Evolutionary conservation across 768 basidiomycete genomes (phyloP).

Genomic region (Kondoa malvinella): DNA sequence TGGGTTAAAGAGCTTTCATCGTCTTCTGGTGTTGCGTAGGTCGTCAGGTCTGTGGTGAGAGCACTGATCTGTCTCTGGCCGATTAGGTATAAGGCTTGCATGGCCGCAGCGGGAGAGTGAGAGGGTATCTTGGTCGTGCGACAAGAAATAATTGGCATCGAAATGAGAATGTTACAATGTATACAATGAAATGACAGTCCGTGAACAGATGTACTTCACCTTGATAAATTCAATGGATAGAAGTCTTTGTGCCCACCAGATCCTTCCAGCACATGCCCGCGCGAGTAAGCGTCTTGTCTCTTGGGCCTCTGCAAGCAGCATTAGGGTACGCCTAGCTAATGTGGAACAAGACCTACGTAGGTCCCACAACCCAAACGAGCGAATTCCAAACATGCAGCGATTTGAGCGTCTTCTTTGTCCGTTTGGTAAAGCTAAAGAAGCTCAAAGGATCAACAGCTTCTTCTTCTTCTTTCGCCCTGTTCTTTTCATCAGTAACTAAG

Average conservation of each 20-base stretch:
- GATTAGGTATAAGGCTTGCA: slow-evolving; percentile 1
- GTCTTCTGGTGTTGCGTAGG: not conserved
- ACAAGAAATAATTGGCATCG: not conserved
- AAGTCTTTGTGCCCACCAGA: not conserved
- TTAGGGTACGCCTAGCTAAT: not conserved
- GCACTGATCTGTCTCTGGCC: not conserved
- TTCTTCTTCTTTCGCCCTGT: not conserved
- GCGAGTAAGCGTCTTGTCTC: not conserved
- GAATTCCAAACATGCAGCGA: not conserved
- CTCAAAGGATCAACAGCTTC: not conserved
- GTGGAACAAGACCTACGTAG: not conserved
- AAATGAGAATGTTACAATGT: not conserved
- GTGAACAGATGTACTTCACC: not conserved
- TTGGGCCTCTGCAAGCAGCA: not conserved
- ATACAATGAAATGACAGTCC: not conserved
- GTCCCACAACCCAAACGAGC: not conserved
- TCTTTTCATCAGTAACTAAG: not conserved
- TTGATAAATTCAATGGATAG: not conserved
- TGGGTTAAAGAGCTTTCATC: not conserved
- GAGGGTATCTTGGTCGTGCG: not conserved
- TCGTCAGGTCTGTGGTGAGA: not conserved
- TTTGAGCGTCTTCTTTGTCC: not conserved
- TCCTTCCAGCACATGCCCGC: not conserved
- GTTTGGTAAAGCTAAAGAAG: not conserved
- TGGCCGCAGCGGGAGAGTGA: not conserved